Evolutionary conservation across 2,329 filamentous ascomycete genomes (phyloP).

Genomic region (Pseudogymnoascus sp.): DNA sequence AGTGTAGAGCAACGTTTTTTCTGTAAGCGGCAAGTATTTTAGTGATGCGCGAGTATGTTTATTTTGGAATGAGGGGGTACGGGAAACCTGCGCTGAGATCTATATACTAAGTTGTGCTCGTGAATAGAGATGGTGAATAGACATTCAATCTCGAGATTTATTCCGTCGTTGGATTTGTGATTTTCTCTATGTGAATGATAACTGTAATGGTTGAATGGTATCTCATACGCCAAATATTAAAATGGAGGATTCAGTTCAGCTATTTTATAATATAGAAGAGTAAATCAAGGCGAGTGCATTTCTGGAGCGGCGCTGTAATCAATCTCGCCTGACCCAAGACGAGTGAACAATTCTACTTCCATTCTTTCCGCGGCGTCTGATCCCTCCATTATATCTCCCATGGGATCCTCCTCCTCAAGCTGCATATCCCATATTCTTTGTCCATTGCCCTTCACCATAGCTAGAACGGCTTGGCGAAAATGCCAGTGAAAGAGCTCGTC

Average conservation of each 20-base stretch:
- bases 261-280: background rate
- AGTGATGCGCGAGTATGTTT: background rate
- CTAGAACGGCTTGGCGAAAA: background rate
- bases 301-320: background rate
- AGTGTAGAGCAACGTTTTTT: background rate
- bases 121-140: background rate
- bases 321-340: background rate
- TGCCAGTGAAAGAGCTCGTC: background rate
- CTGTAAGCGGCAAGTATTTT: background rate
- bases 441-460: background rate
- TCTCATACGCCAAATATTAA: background rate
- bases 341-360: background rate
- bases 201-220: background rate
- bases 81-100: background rate
- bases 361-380: background rate
- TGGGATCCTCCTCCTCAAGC: background rate
- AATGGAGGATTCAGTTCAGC: background rate
- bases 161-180: background rate
- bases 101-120: background rate
- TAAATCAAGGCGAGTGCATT: background rate
- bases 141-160: background rate
- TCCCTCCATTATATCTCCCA: background rate
- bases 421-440: background rate
- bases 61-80: background rate
- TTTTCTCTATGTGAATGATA: background rate